Evolutionary conservation across 2,329 filamentous ascomycete genomes (phyloP).

Genomic region (Helotiales sp.): DNA sequence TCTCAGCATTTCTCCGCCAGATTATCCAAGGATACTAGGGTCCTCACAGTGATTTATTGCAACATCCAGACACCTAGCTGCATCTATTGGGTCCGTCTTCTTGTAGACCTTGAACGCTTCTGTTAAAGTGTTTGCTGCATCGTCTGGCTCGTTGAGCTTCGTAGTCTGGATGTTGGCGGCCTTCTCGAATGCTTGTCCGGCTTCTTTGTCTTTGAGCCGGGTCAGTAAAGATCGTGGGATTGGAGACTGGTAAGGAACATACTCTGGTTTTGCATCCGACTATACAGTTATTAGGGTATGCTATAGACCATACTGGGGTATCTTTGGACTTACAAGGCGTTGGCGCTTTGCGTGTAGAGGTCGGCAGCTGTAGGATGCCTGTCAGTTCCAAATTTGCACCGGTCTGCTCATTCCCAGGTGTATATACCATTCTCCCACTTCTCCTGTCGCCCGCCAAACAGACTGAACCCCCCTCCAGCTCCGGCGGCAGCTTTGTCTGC

Average conservation of each 20-base stretch:
- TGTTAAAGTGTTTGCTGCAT: conserved; percentile 82
- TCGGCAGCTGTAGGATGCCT: too few species aligned
- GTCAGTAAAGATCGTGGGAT: conserved; percentile 4
- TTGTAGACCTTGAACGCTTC: conserved; percentile 96
- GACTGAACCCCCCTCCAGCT: conserved; percentile 79
- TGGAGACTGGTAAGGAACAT: conserved; percentile 31
- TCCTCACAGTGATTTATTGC: conserved; percentile 76
- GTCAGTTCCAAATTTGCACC: too few species aligned
- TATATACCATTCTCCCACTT: conserved; percentile 91
- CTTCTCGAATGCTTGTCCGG: conserved; percentile 82
- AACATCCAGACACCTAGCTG: conserved; percentile 74
- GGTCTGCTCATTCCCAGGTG: too few species aligned
- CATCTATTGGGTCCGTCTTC: conserved; percentile 80
- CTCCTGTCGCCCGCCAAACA: conserved; percentile 84
- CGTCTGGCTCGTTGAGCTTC: conserved; percentile 86
- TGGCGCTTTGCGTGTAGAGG: conserved; percentile 83
- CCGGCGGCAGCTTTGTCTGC: conserved; percentile 80
- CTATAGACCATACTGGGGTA: too few species aligned
- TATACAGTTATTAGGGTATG: too few species aligned
- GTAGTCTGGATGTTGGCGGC: conserved; percentile 78
- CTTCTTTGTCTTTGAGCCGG: conserved; percentile 67
- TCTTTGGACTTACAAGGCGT: too few species aligned
- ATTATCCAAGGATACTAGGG: not conserved
- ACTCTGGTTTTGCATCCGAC: conserved; percentile 83
- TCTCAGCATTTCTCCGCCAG: not conserved